Conservation (phyloP, 768 basidiomycete species). For the Termitomyces sp. region DNA sequence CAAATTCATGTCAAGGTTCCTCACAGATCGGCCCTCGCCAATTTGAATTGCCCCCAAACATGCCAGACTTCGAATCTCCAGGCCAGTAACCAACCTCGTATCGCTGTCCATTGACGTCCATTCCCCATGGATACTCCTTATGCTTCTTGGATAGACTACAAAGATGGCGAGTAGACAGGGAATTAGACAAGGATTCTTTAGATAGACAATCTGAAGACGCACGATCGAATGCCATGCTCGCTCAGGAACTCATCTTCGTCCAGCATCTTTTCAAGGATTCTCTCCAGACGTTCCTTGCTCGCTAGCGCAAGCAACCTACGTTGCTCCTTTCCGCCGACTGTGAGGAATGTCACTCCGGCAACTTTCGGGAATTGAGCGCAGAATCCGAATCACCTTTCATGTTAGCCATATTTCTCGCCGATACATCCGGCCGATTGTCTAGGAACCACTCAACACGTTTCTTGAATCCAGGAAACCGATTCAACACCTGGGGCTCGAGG, state of each 20-base stretch:
- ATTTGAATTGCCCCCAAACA: conserved; percentile 99
- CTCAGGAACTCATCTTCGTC: conserved; percentile 97
- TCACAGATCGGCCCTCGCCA: conserved; percentile 90
- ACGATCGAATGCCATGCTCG: conserved; percentile 95
- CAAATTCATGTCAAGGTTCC: conserved; percentile 13
- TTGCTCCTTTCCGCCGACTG: conserved; percentile 69
- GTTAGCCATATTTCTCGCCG: conserved; percentile 91
- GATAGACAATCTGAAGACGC: conserved; percentile 21
- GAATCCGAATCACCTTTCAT: conserved; percentile 60
- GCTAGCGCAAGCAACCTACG: conserved; percentile 85
- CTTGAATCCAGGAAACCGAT: conserved; percentile 95
- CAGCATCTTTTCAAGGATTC: conserved; percentile 93
- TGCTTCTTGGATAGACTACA: conserved; percentile 82
- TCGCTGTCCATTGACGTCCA: conserved; percentile 87
- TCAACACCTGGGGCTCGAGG: conserved; percentile 83
- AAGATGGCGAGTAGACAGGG: background rate
- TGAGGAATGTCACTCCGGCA: background rate
- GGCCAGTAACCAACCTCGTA: conserved; percentile 98
- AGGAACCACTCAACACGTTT: conserved; percentile 99
- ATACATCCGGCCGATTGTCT: conserved; percentile 83
- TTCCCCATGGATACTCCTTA: conserved; percentile 90
- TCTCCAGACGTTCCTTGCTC: conserved; percentile 83
- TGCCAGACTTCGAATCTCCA: conserved; percentile 92
- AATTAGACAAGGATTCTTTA: background rate
- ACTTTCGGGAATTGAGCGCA: background rate